Evolutionary conservation across 2,329 filamentous ascomycete genomes (phyloP).

Genomic region (Grosmannia huntii): DNA sequence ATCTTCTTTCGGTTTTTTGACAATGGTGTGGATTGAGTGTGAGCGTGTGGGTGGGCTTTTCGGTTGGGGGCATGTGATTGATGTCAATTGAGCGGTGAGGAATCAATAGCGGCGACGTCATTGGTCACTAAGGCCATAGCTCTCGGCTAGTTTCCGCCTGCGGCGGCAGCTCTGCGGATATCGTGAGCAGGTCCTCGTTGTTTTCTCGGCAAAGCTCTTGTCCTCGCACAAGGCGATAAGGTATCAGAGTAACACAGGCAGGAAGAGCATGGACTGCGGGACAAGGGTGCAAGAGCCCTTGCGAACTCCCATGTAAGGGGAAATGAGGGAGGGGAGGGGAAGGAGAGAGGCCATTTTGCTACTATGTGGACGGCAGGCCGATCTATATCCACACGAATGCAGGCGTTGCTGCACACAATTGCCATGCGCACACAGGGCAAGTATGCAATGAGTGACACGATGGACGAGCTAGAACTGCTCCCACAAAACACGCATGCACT

Average conservation of each 20-base stretch:
- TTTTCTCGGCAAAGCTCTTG: neutral
- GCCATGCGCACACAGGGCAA: neutral
- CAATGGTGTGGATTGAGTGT: neutral
- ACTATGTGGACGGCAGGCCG: neutral
- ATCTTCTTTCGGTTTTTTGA: neutral
- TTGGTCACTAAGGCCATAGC: slow-evolving; percentile 1
- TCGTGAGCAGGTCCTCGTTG: neutral
- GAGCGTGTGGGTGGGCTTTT: neutral
- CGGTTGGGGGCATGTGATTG: slow-evolving; percentile 1
- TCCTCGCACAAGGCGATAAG: neutral
- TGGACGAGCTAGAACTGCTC: neutral
- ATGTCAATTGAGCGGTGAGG: slow-evolving; percentile 4
- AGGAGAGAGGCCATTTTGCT: too few relatives aligned
- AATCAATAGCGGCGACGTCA: neutral
- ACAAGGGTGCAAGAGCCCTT: neutral
- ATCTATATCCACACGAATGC: slow-evolving; percentile 1
- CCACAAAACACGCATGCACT: neutral
- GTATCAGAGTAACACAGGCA: neutral
- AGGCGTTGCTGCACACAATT: neutral
- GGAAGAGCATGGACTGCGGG: neutral
- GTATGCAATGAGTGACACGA: neutral
- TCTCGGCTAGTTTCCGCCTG: neutral
- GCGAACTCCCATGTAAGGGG: neutral
- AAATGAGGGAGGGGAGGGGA: neutral
- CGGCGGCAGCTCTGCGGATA: neutral